Evolutionary conservation across 2,329 filamentous ascomycete species (phyloP).

Genomic region (Rugonectria rugulosa): DNA sequence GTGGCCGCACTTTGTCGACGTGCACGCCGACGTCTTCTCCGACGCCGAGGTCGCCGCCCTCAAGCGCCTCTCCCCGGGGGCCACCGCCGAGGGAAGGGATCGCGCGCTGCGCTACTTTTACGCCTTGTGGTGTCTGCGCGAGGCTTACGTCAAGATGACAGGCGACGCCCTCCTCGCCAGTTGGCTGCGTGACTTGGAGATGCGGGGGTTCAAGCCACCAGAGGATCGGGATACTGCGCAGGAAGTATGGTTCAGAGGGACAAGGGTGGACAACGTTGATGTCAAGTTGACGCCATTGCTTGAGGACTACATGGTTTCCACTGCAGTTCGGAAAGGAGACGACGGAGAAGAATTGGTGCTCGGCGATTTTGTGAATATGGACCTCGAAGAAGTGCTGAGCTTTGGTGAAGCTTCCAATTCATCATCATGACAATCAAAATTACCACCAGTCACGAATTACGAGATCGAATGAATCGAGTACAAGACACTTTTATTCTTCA

Average conservation of each 20-base stretch:
- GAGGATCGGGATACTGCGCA: conserved; percentile 34
- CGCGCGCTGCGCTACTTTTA: conserved; percentile 76
- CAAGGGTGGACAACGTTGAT: conserved; percentile 44
- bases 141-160: conserved; percentile 84
- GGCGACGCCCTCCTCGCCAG: conserved; percentile 77
- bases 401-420: conserved; percentile 48
- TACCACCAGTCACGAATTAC: too few relatives aligned
- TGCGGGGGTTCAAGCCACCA: conserved; percentile 68
- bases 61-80: conserved; percentile 50
- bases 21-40: conserved; percentile 75
- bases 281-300: conserved; percentile 49
- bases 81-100: conserved; percentile 48
- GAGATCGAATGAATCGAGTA: too few relatives aligned
- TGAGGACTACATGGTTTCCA: conserved; percentile 63
- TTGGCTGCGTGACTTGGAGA: conserved; percentile 77
- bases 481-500: too few relatives aligned
- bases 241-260: conserved; percentile 44
- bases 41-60: conserved; percentile 68
- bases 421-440: conserved; percentile 1
- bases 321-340: conserved; percentile 54
- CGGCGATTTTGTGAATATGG: conserved; percentile 52
- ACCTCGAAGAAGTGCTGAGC: conserved; percentile 54
- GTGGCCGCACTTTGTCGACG: conserved; percentile 73
- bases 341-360: conserved; percentile 50
- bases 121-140: conserved; percentile 79